phyloP scores from a whole-genome alignment of 768 basidiomycete genomes.

The Floccularia luteovirens region DNA sequence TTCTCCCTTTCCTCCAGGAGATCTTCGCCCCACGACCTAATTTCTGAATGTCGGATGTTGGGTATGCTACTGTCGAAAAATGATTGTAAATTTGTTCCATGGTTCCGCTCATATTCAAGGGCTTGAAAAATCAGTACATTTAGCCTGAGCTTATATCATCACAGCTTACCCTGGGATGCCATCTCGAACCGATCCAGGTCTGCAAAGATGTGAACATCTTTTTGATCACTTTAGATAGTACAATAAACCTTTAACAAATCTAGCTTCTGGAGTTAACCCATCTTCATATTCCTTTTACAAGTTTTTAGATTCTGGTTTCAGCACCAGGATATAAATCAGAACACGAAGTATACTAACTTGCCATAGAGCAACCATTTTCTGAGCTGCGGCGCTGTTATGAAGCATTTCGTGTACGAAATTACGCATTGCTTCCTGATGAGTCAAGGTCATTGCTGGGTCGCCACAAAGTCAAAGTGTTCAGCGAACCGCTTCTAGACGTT shows the following conservation, averaged over 20 bases:
- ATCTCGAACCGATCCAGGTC: slow-evolving; percentile 87
- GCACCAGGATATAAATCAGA: neutral
- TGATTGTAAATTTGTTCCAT: slow-evolving; percentile 47
- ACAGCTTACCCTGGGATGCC: slow-evolving; percentile 64
- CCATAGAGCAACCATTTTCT: slow-evolving; percentile 67
- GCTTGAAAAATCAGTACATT: slow-evolving; percentile 29
- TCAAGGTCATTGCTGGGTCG: neutral
- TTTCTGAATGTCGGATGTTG: slow-evolving; percentile 61
- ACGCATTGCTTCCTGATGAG: slow-evolving; percentile 73
- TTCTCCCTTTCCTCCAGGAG: slow-evolving; percentile 41
- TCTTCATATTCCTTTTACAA: slow-evolving; percentile 76
- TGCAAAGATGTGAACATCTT: slow-evolving; percentile 18
- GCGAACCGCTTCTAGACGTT: slow-evolving; percentile 60
- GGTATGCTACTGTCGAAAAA: slow-evolving; percentile 84
- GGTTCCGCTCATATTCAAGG: slow-evolving; percentile 61
- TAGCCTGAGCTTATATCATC: neutral
- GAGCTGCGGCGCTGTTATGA: slow-evolving; percentile 62
- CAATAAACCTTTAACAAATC: slow-evolving; percentile 71
- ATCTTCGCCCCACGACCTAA: slow-evolving; percentile 61
- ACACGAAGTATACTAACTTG: slow-evolving; percentile 30
- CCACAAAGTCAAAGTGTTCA: neutral
- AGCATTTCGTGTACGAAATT: slow-evolving; percentile 88
- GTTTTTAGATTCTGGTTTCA: neutral
- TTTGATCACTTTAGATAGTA: neutral
- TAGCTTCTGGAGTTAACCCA: slow-evolving; percentile 63